A percentile compares a stretch with the other conserved stretches of the same genome.
phyloP scores from a whole-genome alignment of 306 rosid species.

The Glycine latifolia region DNA sequence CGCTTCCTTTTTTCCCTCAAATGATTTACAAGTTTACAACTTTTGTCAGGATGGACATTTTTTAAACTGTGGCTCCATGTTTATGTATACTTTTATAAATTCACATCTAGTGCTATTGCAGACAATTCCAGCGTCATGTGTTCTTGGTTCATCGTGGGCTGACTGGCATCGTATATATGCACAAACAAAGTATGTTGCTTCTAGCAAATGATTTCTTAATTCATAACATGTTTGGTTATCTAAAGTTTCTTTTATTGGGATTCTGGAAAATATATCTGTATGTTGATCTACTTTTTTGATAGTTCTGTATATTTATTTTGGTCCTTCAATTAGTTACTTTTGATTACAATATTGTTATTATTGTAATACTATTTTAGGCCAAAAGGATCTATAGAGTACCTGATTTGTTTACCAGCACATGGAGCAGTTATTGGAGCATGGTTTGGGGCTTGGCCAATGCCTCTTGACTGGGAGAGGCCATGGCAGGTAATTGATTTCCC shows the following conservation, averaged over 20 bases:
- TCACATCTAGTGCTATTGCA: conserved; percentile 44
- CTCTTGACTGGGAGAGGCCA: too few species aligned
- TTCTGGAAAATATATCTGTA: not conserved
- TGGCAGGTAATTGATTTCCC: too few species aligned
- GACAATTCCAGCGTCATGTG: conserved; percentile 86
- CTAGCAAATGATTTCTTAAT: conserved; percentile 12
- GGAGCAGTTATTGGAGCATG: too few species aligned
- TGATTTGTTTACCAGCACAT: not conserved
- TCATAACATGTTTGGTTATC: conserved; percentile 33
- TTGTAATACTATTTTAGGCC: not conserved
- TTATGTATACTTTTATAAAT: conserved; percentile 29
- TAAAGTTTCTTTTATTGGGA: not conserved
- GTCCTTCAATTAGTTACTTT: not conserved
- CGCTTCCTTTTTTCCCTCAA: conserved; percentile 3
- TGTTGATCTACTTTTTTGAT: too few species aligned
- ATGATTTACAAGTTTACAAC: not conserved
- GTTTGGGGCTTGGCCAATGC: too few species aligned
- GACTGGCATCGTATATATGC: conserved; percentile 89
- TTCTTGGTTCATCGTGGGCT: conserved; percentile 80
- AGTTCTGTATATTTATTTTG: too few species aligned
- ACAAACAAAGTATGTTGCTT: conserved; percentile 64
- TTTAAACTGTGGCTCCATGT: not conserved
- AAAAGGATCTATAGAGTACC: too few species aligned
- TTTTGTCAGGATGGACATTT: conserved; percentile 27
- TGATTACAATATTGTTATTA: not conserved